Conservation (phyloP, 345 rosid genomes). For the Kernera saxatilis region DNA sequence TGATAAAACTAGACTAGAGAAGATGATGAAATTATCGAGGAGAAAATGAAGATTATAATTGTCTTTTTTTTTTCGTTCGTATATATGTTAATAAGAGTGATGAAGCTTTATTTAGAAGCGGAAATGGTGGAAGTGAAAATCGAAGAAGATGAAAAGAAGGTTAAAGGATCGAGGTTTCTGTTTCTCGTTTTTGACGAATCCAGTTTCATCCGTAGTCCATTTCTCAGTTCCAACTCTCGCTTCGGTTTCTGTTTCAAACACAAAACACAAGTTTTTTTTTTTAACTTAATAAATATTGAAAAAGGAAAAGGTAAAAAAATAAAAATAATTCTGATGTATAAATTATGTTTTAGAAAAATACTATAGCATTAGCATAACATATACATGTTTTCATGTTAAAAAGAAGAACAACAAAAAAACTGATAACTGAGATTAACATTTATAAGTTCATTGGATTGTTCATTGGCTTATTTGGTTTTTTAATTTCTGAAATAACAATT, state of each 20-base stretch:
- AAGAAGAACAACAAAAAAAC: too few relatives aligned
- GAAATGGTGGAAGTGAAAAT: neutral
- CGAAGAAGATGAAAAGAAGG: slow-evolving; percentile 16
- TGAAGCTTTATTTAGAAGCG: slow-evolving; percentile 1
- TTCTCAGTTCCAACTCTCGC: slow-evolving; percentile 24
- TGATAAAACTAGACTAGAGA: slow-evolving; percentile 4
- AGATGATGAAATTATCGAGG: neutral
- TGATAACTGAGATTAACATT: too few relatives aligned
- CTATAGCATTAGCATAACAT: too few relatives aligned
- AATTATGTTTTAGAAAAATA: too few relatives aligned
- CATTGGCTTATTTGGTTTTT: too few relatives aligned
- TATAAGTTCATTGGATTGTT: too few relatives aligned
- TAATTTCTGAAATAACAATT: too few relatives aligned
- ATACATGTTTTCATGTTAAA: too few relatives aligned
- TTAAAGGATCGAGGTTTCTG: slow-evolving; percentile 25
- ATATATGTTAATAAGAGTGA: neutral
- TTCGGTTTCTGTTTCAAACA: slow-evolving; percentile 15
- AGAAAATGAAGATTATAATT: neutral
- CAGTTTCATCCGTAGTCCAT: slow-evolving; percentile 24
- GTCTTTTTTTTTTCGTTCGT: neutral
- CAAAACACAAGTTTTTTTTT: neutral
- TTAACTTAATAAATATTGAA: neutral
- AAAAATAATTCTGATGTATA: too few relatives aligned
- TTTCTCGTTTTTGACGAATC: slow-evolving; percentile 29
- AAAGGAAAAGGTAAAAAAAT: neutral